Base-by-base conservation (phyloP, 306 rosid genomes). In the Prunus campanulata region DNA sequence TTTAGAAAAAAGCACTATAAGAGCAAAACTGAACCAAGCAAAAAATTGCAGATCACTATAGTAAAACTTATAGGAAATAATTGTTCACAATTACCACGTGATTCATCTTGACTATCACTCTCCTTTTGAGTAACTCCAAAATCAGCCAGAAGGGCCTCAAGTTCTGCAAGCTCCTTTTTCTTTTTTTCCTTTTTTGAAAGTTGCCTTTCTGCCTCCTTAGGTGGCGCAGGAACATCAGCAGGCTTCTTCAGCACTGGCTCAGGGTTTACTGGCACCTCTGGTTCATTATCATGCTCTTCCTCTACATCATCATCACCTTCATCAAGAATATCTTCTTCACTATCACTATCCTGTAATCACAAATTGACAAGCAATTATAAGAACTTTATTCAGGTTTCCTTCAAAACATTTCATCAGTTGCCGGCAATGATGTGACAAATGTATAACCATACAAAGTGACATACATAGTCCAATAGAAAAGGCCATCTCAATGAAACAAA, bases 131-230 rank as follows among this genome's bases (percentile, higher is more conserved):
- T 9, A 29, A 89, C 96, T 76, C 91, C 97, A 76, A 95, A 91
- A 85, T 92, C 96, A 77, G 99, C 97, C 63, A 92, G 80, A 83
- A 95, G 93, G 55, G 97, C 97, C 66, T 95, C 99, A 70, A 95
- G 97, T 82, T 95, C 99, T 7, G 86, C 99, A 83, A 95, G 97
- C 66, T 90, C 99, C 85, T 90, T 95, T 78, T 95, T 95, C 87
- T 95, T 95, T 84, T 82, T 89, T 76, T 95, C 99, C 73, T 92
- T 95, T 66, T 95, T 95, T 11, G 97, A 88, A 63, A 95, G 97
- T 66, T 95, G 97, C 51, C 91, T 82, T 77, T 92, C 97, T 24
- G 89, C 72, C 85, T 95, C 97, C 88, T 91, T 92, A 35, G 93
- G 89, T 65, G 78, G 86, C 6, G 13, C 82, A 71, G 91, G 52